Percentiles rank a stretch among this genome's conserved stretches.
These are phyloP conservation scores for Pseudognaphalium luteoalbum DNA, from an alignment of 129 eudicot genomes.

Conservation along the genomic window DNA sequence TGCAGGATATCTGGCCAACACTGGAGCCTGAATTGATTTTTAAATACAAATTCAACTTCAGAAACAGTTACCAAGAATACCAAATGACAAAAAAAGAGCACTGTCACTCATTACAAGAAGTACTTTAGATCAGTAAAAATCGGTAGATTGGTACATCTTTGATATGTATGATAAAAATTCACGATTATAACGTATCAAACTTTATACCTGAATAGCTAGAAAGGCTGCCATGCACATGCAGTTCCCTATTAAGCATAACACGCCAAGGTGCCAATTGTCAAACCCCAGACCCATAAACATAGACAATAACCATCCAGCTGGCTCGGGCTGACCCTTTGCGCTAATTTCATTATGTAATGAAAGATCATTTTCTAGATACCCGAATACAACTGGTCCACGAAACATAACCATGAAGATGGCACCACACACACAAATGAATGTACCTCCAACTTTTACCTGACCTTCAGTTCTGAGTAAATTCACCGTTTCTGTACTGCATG, in stretches of 20 bases:
- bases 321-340: conserved; percentile 91
- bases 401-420: conserved; percentile 88
- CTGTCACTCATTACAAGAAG: background rate
- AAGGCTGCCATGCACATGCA: conserved; percentile 97
- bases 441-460: conserved; percentile 84
- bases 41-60: conserved; percentile 3
- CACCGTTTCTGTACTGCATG: conserved; percentile 93
- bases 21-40: conserved; percentile 71
- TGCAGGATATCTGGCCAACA: conserved; percentile 94
- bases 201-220: conserved; percentile 86
- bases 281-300: conserved; percentile 58
- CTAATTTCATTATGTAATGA: conserved; percentile 58
- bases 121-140: background rate
- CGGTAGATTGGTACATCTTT: background rate
- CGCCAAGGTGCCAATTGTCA: conserved; percentile 87
- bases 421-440: conserved; percentile 84
- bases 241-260: conserved; percentile 86
- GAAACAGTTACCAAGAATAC: background rate
- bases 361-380: conserved; percentile 43
- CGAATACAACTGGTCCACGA: conserved; percentile 85
- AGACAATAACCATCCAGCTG: conserved; percentile 80
- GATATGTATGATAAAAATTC: no score
- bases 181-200: background rate
- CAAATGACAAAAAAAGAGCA: background rate
- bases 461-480: conserved; percentile 75